Percentiles rank a stretch among this genome's conserved stretches.
Evolutionary conservation across 1,284 basidiomycete species (phyloP).

Genomic region (Cutaneotrichosporon cyanovorans): DNA sequence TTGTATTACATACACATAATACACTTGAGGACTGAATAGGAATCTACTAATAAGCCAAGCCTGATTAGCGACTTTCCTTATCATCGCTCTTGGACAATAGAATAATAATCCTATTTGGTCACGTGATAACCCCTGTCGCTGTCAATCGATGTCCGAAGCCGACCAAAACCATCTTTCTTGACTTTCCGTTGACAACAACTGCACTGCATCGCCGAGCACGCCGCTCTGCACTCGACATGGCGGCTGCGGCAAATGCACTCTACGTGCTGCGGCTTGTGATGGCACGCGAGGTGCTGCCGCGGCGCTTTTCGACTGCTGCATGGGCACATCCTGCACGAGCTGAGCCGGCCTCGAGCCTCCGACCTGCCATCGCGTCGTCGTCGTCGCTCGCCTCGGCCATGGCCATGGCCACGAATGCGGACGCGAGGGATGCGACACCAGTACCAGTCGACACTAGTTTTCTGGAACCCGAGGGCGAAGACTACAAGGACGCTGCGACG

Average conservation of each 20-base stretch:
- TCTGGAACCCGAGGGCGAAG: conserved; percentile 27
- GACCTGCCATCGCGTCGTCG: neutral
- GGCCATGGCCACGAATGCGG: too few species aligned
- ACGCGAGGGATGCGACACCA: too few species aligned
- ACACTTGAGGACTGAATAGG: too few species aligned
- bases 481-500: conserved; percentile 23
- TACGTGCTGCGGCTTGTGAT: conserved; percentile 20
- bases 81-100: too few species aligned
- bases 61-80: too few species aligned
- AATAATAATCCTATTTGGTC: too few species aligned
- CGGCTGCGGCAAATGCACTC: conserved; percentile 14
- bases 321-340: neutral
- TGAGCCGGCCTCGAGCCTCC: too few species aligned
- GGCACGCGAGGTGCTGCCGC: neutral
- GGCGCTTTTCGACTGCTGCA: conserved; percentile 3
- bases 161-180: neutral
- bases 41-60: too few species aligned
- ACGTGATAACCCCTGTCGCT: too few species aligned
- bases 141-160: too few species aligned
- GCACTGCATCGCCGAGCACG: too few species aligned
- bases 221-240: conserved; percentile 2
- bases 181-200: neutral
- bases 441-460: conserved; percentile 14
- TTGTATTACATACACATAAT: too few species aligned
- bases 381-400: neutral